Evolutionary conservation across 129 eudicot species (phyloP).

Genomic region (Chrysanthemum seticuspe): DNA sequence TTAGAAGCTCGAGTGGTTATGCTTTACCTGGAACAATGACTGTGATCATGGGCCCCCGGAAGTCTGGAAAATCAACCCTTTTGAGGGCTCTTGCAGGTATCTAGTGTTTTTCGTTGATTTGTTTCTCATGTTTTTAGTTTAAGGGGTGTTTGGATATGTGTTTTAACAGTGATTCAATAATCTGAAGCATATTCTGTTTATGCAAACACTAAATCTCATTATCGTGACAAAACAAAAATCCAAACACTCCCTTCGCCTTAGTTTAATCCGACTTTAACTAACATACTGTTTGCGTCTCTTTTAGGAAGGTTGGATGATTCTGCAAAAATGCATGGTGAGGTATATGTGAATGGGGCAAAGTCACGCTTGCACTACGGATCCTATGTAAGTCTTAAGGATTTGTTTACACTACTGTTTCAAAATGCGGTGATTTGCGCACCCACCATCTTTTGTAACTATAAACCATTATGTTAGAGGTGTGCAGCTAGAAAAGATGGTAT

Average conservation of each 20-base stretch:
- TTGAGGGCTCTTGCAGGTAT: conserved; percentile 89
- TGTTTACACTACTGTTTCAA: neutral
- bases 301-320: conserved; percentile 88
- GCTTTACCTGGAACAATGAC: conserved; percentile 95
- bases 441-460: no score
- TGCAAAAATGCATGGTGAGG: conserved; percentile 75
- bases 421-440: no score
- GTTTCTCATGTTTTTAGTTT: neutral
- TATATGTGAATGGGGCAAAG: conserved; percentile 72
- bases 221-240: no score
- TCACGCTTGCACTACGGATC: conserved; percentile 70
- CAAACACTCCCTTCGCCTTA: no score
- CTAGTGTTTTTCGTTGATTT: neutral
- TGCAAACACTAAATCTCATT: no score
- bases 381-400: conserved; percentile 54
- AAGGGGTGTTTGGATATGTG: neutral
- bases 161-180: neutral
- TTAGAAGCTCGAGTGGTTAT: conserved; percentile 73
- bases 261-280: conserved; percentile 18
- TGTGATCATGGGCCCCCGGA: conserved; percentile 92
- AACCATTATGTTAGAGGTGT: neutral
- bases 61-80: conserved; percentile 87
- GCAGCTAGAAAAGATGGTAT: no score
- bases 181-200: no score
- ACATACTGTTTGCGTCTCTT: conserved; percentile 17